Conservation (phyloP, 225 moss, liverwort and hornwort genomes). For the Thuidium tamariscinum region DNA sequence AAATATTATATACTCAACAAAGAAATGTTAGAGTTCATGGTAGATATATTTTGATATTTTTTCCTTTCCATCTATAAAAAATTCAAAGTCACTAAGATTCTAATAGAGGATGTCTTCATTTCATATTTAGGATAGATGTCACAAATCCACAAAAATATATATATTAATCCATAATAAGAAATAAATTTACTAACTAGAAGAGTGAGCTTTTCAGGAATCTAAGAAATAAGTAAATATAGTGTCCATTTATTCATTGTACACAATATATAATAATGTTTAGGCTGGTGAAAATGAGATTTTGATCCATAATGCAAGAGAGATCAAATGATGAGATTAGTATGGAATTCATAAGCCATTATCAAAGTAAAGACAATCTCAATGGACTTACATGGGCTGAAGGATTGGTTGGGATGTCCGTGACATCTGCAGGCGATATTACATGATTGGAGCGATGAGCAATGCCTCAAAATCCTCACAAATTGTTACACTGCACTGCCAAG, state of each 20-base stretch:
- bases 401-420: not conserved
- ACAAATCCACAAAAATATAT: not conserved
- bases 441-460: not conserved
- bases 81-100: not conserved
- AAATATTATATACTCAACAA: not conserved
- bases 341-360: not conserved
- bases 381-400: too few relatives aligned
- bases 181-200: not conserved
- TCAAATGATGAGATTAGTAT: not conserved
- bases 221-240: not conserved
- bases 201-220: not conserved
- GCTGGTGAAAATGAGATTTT: not conserved
- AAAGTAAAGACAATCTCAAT: not conserved
- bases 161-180: not conserved
- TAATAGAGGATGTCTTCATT: too few relatives aligned
- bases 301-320: not conserved
- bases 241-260: not conserved
- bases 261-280: not conserved
- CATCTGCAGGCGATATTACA: not conserved
- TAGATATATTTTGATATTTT: not conserved
- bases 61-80: not conserved
- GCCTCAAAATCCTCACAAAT: not conserved
- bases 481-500: not conserved
- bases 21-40: not conserved
- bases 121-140: fast-evolving